Percentiles rank a stretch among this genome's conserved stretches.
Evolutionary conservation across 495 filamentous ascomycete species (phyloP).

Genomic region (Hypoxylon fuscum): DNA sequence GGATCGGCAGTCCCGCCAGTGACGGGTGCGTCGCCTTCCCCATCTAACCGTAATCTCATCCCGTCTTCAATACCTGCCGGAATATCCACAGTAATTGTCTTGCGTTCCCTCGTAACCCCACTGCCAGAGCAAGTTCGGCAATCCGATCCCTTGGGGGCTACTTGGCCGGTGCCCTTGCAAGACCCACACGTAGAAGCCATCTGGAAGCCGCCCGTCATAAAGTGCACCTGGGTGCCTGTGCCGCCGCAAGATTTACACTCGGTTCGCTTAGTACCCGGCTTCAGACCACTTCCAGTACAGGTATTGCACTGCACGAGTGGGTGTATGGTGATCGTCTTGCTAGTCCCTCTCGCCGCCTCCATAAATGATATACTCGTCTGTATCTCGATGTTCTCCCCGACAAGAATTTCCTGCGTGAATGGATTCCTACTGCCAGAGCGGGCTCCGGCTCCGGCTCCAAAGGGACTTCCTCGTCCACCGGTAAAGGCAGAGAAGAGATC

Average conservation of each 20-base stretch:
- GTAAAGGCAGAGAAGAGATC: slow-evolving; percentile 92
- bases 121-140: slow-evolving; percentile 81
- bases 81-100: slow-evolving; percentile 86
- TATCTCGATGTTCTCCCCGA: slow-evolving; percentile 94
- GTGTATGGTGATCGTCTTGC: slow-evolving; percentile 78
- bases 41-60: slow-evolving; percentile 82
- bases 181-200: slow-evolving; percentile 87
- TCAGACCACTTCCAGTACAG: slow-evolving; percentile 84
- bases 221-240: slow-evolving; percentile 84
- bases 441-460: slow-evolving; percentile 58
- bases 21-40: slow-evolving; percentile 86
- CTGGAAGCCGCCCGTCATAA: slow-evolving; percentile 93
- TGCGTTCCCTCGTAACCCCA: slow-evolving; percentile 79
- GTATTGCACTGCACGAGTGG: slow-evolving; percentile 81
- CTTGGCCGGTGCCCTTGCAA: slow-evolving; percentile 79
- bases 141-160: slow-evolving; percentile 77
- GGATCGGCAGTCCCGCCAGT: slow-evolving; percentile 69
- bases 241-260: slow-evolving; percentile 84
- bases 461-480: slow-evolving; percentile 66
- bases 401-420: slow-evolving; percentile 78
- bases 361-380: slow-evolving; percentile 92
- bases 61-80: slow-evolving; percentile 95
- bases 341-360: slow-evolving; percentile 91
- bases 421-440: slow-evolving; percentile 64
- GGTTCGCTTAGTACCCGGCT: slow-evolving; percentile 74